phyloP scores from a whole-genome alignment of 164 flowering plant genomes.

The Akebia trifoliata region DNA sequence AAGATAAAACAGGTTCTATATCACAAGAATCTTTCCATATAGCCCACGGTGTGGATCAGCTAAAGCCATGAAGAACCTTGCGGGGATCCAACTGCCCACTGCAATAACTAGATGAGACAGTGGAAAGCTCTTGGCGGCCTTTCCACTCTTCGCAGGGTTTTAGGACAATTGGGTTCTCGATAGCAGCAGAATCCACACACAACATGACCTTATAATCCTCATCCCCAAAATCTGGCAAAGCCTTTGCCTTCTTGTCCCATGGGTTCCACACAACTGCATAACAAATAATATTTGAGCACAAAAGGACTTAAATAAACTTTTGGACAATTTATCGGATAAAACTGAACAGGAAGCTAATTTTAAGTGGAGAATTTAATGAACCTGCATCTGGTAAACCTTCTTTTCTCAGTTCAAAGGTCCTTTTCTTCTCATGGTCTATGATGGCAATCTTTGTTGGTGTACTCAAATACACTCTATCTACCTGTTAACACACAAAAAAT shows the following conservation, averaged over 20 bases:
- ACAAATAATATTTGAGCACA: not conserved
- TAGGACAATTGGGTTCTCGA: constrained; percentile 50
- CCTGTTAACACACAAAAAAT: too few relatives aligned
- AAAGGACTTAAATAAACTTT: too few relatives aligned
- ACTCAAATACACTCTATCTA: constrained; percentile 65
- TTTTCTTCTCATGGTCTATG: constrained; percentile 86
- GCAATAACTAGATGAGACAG: constrained; percentile 80
- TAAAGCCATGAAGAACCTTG: constrained; percentile 51
- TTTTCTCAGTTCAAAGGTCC: constrained; percentile 70
- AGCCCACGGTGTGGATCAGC: constrained; percentile 13
- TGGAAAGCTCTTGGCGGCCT: constrained; percentile 66
- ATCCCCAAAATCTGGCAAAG: constrained; percentile 63
- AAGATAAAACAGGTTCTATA: constrained; percentile 10
- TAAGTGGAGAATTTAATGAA: constrained; percentile 12
- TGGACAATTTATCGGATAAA: too few relatives aligned
- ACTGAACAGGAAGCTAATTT: too few relatives aligned
- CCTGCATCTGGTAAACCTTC: constrained; percentile 86
- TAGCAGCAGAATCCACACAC: constrained; percentile 59
- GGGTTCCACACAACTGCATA: constrained; percentile 87
- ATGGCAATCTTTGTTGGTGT: constrained; percentile 84
- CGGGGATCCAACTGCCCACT: constrained; percentile 84
- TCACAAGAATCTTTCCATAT: constrained; percentile 11
- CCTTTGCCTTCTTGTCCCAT: constrained; percentile 83
- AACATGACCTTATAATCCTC: constrained; percentile 71
- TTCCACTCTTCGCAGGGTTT: constrained; percentile 79